Percentiles rank a stretch among this genome's conserved stretches.
These are phyloP conservation scores for Sordariomycetes sp. DNA, from an alignment of 2,329 filamentous ascomycete species.

Conservation along the genomic window DNA sequence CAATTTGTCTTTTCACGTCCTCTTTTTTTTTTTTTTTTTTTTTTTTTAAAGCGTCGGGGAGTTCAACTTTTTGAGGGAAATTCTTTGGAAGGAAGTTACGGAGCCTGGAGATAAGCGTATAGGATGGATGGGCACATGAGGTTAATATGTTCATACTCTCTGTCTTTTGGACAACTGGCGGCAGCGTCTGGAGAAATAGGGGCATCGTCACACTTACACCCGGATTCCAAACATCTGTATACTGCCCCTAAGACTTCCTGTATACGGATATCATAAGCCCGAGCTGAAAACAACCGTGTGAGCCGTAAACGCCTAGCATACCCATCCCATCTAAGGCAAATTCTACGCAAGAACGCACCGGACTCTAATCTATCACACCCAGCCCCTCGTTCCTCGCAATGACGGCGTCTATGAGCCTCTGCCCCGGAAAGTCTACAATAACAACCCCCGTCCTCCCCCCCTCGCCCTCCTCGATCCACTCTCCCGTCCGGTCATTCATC, in stretches of 20 bases:
- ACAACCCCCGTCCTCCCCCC: conserved; percentile 26
- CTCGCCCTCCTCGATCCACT: conserved; percentile 18
- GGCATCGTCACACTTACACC: not conserved
- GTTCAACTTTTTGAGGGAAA: not conserved
- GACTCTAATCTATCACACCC: not conserved
- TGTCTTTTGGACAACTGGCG: not conserved
- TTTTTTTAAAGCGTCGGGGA: no score
- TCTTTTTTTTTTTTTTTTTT: no score
- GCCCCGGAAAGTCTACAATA: conserved; percentile 34
- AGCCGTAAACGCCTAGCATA: not conserved
- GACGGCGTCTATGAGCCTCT: conserved; percentile 25
- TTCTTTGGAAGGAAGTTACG: not conserved
- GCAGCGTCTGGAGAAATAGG: not conserved
- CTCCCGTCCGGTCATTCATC: conserved; percentile 34
- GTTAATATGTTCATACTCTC: not conserved
- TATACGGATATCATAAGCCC: not conserved
- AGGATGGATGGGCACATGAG: not conserved
- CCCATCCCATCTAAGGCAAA: not conserved
- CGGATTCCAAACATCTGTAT: not conserved
- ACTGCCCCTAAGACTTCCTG: not conserved
- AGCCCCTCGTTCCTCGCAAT: conserved; percentile 23
- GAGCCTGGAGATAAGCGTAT: not conserved
- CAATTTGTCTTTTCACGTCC: not conserved
- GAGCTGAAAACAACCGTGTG: not conserved
- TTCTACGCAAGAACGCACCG: not conserved